Conservation (phyloP, 148 eudicot species). For the Rhododendron mucronatum region DNA sequence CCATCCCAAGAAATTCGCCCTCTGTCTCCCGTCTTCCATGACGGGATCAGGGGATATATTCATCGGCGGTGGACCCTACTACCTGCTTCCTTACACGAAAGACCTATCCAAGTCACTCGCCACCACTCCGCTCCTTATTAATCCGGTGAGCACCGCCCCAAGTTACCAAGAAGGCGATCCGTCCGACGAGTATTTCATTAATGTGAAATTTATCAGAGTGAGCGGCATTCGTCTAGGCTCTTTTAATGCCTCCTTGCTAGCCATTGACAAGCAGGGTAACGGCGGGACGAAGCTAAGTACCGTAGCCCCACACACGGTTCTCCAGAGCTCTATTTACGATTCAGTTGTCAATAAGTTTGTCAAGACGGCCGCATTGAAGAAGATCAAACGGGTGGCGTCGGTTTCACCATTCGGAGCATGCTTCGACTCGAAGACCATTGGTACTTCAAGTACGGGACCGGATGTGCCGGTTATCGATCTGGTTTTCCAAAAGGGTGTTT, state of each 20-base stretch:
- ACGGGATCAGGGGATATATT: background rate
- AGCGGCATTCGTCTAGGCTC: background rate
- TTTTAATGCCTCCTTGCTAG: slow-evolving; percentile 15
- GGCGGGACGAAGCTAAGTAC: slow-evolving; percentile 40
- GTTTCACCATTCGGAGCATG: slow-evolving; percentile 34
- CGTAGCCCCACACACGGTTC: slow-evolving; percentile 7
- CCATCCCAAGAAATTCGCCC: background rate
- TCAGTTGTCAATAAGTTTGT: slow-evolving; percentile 18
- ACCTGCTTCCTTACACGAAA: background rate
- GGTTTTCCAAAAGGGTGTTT: slow-evolving; percentile 13
- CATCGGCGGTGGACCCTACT: background rate
- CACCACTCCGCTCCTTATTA: background rate
- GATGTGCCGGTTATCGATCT: slow-evolving; percentile 26
- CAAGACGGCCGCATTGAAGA: slow-evolving; percentile 13
- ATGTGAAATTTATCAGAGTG: slow-evolving; percentile 20
- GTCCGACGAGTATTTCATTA: background rate
- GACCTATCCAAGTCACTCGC: background rate
- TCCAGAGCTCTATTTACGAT: slow-evolving; percentile 19
- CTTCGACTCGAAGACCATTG: slow-evolving; percentile 15
- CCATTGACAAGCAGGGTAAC: slow-evolving; percentile 16
- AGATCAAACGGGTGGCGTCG: slow-evolving; percentile 15
- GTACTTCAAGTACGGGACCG: slow-evolving; percentile 17
- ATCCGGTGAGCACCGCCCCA: background rate
- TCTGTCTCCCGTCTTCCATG: background rate
- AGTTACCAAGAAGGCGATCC: background rate